Base-by-base conservation (phyloP, 2,329 filamentous ascomycete genomes). In the Aspergillus eucalypticola region DNA sequence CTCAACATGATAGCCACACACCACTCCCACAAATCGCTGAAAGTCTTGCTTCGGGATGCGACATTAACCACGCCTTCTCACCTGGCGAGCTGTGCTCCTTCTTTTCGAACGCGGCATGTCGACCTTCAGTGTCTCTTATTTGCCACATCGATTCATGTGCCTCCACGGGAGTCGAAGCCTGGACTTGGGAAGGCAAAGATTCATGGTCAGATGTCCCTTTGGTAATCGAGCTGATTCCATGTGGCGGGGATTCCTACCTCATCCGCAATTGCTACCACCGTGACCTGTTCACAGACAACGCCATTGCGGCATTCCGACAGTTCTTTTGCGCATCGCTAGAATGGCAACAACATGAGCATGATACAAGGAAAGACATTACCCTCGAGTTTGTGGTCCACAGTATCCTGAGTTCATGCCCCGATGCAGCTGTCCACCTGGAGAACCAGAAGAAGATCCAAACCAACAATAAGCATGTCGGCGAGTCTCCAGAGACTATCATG, bases 11-110 rank as follows among this genome's bases (percentile, higher is more conserved):
- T 21, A 29, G n/a, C 2, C 3, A 38, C 6, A 32, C 38, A 15
- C 25, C 38, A 21, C 35, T 58, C 5, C 23, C 8, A 7, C 8
- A 21, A 7, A 19, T 58, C 13, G 35, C 38, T 3, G 32, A 38
- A 11, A 27, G 15, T 3, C 8, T 52, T 23, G n/a, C 19, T 23
- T 52, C 44, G 13, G 35, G 17, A 6, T 23, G 17, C 2, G 56
- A 59, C 8, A 54, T 59, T 29, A 2, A 15, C 15, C 56, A 59
- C 35, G 29, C 6, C 41, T 54, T 59, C 11, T 35, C 56, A 3
- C 29, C 50, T 2, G 49, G 50, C 17, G 21, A 59, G 25, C 11
- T 59, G 17, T 29, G 17, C 1, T 59, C 56, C 8, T 38, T 59
- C 5, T 13, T 49, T 6, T 39, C 56, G 13, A 8, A 32, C 10